phyloP scores from a whole-genome alignment of 768 basidiomycete species.

The Boletus barrowsii region DNA sequence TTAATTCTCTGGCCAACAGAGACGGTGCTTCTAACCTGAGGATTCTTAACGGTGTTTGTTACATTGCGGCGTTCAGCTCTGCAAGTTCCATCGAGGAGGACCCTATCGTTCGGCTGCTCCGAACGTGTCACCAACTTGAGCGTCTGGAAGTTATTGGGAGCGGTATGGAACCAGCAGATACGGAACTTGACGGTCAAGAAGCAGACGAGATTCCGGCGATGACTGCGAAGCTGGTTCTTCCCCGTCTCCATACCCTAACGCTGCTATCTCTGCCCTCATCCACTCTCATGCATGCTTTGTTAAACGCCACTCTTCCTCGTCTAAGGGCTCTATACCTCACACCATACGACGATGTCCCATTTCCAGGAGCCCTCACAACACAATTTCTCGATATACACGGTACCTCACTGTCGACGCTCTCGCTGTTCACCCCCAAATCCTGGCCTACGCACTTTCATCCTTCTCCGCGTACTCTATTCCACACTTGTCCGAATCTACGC shows the following conservation, averaged over 20 bases:
- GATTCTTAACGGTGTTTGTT: conserved; percentile 53
- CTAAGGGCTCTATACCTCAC: conserved; percentile 66
- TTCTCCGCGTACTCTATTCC: conserved; percentile 48
- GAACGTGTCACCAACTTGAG: conserved; percentile 54
- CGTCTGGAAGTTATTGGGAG: conserved; percentile 61
- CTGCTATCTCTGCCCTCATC: conserved; percentile 68
- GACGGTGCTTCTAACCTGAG: conserved; percentile 50
- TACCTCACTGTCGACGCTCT: conserved; percentile 51
- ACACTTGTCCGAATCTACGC: conserved; percentile 51
- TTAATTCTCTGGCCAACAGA: conserved; percentile 50
- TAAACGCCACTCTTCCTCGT: conserved; percentile 58
- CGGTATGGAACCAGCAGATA: conserved; percentile 53
- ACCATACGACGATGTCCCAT: conserved; percentile 67
- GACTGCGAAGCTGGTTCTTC: conserved; percentile 47
- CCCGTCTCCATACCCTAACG: conserved; percentile 54
- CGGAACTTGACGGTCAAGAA: conserved; percentile 32
- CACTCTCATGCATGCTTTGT: conserved; percentile 56
- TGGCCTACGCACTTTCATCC: conserved; percentile 62
- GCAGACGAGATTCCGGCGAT: conserved; percentile 21
- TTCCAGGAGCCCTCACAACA: conserved; percentile 54
- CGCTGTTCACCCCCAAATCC: conserved; percentile 65
- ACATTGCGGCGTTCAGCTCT: conserved; percentile 36
- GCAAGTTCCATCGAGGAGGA: conserved; percentile 40
- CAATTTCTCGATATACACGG: conserved; percentile 63
- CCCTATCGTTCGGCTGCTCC: conserved; percentile 55